Evolutionary conservation across 148 eudicot genomes (phyloP).

Genomic region (Spergularia bocconei): DNA sequence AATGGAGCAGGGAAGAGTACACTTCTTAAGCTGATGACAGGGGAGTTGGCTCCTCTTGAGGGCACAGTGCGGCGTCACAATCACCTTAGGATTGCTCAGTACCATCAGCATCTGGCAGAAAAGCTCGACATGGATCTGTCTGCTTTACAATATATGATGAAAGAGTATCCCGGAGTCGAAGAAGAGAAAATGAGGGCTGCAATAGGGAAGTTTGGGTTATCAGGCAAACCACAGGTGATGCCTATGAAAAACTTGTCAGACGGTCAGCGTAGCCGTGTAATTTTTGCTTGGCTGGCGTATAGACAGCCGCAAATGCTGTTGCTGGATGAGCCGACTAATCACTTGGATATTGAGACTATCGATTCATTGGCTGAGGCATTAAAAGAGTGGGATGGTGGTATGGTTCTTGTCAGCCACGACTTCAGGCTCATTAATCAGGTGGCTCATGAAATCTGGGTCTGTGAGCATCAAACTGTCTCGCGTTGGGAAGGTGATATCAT

Average conservation of each 20-base stretch:
- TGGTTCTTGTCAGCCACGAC: slow-evolving; percentile 95
- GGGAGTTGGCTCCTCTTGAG: slow-evolving; percentile 71
- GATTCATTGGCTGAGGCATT: slow-evolving; percentile 91
- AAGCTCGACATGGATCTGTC: slow-evolving; percentile 79
- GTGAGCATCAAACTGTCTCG: slow-evolving; percentile 80
- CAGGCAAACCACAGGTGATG: slow-evolving; percentile 89
- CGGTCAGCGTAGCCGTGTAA: slow-evolving; percentile 72
- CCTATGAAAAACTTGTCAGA: slow-evolving; percentile 87
- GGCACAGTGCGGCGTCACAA: slow-evolving; percentile 94
- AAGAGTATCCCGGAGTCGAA: slow-evolving; percentile 83
- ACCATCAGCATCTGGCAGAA: slow-evolving; percentile 86
- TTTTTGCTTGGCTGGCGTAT: slow-evolving; percentile 85
- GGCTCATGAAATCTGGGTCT: slow-evolving; percentile 96
- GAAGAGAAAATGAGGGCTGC: slow-evolving; percentile 92
- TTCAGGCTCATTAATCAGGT: slow-evolving; percentile 95
- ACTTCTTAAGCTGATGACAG: slow-evolving; percentile 94
- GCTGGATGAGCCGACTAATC: slow-evolving; percentile 92
- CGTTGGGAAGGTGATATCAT: slow-evolving; percentile 91
- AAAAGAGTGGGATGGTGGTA: slow-evolving; percentile 95
- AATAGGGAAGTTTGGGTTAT: slow-evolving; percentile 84
- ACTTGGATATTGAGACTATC: slow-evolving; percentile 90
- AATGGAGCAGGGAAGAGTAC: slow-evolving; percentile 99
- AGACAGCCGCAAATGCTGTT: slow-evolving; percentile 81
- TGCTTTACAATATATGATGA: slow-evolving; percentile 72
- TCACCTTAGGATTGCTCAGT: slow-evolving; percentile 86